Evolutionary conservation across 2,329 filamentous ascomycete species (phyloP), one percentile per base, ranked within the genome.

Genomic region (Pseudogymnoascus sp.): DNA sequence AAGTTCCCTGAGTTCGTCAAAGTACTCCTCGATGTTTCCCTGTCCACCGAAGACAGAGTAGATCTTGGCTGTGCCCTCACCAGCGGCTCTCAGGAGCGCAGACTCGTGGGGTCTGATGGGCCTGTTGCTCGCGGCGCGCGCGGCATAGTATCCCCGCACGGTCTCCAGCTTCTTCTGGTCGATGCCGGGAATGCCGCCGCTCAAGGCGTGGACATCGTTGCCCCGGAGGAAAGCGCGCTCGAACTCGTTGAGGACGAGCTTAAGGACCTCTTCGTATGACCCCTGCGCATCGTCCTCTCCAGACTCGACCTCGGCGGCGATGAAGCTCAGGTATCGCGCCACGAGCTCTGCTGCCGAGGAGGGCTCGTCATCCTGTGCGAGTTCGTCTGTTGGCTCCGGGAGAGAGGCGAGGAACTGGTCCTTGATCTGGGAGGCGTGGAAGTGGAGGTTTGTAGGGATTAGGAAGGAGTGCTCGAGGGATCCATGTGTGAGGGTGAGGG

Each of bases 11-110:
- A 99, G 84, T 80, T 99, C 95, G 70, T 99, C 93, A 72, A 99
- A 99, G 78, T 99, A 99, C 78, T 99, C 96, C 78, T 99, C 93
- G 67, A 99, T 97, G 77, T 99, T 99, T 70, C 95, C 95, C 76
- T 99, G 95, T 5, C 95, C 95, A 65, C 95, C 95, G 69, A 97
- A 96, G 66, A 99, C 92, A 68, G 88, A 93, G 80, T 96, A 99
- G 65, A 99, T 85, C 70, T 86, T 88, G 62, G 93, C 93, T 63
- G 88, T 87, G 66, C 86, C 88, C 67, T 97, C 93, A 56, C 89
- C 87, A 8, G 91, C 91, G 60, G 95, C 93, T 69, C 95, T 86
- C 73, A 97, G 85, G 56, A 99, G 84, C 37, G 95, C 96, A 42
- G 96, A 97, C 74, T 96, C 90, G 75, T 99, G 93, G 28, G 91